phyloP scores from a whole-genome alignment of 1,284 basidiomycete genomes.

The Cutaneotrichosporon mucoides region DNA sequence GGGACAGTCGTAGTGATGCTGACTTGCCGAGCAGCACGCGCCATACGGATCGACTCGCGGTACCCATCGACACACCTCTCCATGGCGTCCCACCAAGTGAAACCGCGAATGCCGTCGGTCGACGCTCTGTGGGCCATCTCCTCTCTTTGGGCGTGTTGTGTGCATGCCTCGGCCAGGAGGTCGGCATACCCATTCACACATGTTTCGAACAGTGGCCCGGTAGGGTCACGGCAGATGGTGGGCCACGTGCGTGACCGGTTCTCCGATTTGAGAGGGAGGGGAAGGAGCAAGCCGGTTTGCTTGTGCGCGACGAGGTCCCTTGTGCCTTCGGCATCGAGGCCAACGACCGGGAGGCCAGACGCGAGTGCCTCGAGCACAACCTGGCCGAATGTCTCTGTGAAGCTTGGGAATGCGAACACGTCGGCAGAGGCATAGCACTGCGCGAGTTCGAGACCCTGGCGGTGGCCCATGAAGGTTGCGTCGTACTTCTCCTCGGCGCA shows the following conservation, averaged over 20 bases:
- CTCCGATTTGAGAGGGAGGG: slow-evolving; percentile 25
- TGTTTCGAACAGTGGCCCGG: slow-evolving; percentile 41
- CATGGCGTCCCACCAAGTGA: slow-evolving; percentile 58
- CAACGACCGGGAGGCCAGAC: slow-evolving; percentile 56
- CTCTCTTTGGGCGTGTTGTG: slow-evolving; percentile 43
- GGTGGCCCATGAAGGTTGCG: slow-evolving; percentile 55
- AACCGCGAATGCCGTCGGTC: slow-evolving; percentile 48
- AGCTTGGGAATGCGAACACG: slow-evolving; percentile 56
- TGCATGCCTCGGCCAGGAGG: slow-evolving; percentile 47
- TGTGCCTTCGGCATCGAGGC: slow-evolving; percentile 57
- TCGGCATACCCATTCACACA: slow-evolving; percentile 51
- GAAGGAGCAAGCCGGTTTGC: slow-evolving; percentile 51
- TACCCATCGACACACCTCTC: slow-evolving; percentile 56
- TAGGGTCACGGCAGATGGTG: slow-evolving; percentile 38
- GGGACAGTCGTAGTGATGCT: background rate
- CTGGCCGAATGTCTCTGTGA: slow-evolving; percentile 58
- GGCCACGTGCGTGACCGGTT: slow-evolving; percentile 30
- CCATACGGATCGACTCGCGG: slow-evolving; percentile 46
- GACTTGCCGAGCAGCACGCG: slow-evolving; percentile 2
- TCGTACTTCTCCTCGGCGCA: slow-evolving; percentile 51
- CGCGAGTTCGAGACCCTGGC: slow-evolving; percentile 49
- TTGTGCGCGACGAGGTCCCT: slow-evolving; percentile 55
- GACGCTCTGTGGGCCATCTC: slow-evolving; percentile 50
- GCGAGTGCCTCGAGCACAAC: slow-evolving; percentile 58
- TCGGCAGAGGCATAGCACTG: slow-evolving; percentile 55